Percentiles rank a stretch among this genome's conserved stretches.
These are phyloP conservation scores for Gelatoporia subvermispora DNA, from an alignment of 768 basidiomycete species.

Conservation along the genomic window DNA sequence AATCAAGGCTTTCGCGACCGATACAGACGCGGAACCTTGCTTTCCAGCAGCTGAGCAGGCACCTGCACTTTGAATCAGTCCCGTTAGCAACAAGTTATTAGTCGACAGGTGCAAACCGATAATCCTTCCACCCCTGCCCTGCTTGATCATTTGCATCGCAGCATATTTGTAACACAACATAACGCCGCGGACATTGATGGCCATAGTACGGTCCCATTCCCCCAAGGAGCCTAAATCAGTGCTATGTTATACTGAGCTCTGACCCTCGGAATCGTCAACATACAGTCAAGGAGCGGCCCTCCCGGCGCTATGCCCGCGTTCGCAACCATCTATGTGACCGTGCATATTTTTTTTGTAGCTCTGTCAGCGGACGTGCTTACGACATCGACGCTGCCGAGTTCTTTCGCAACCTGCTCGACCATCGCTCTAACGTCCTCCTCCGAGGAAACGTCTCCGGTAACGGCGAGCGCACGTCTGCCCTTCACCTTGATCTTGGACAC, in stretches of 20 bases:
- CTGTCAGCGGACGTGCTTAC: constrained; percentile 23
- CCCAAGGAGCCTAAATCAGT: constrained; percentile 4
- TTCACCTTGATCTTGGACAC: constrained; percentile 13
- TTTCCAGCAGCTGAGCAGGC: constrained; percentile 29
- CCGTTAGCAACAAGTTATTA: not conserved
- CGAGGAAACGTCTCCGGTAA: constrained; percentile 35
- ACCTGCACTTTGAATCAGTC: not conserved
- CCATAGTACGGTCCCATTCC: constrained; percentile 18
- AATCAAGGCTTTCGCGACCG: not conserved
- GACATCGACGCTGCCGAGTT: constrained; percentile 42
- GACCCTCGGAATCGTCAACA: not conserved
- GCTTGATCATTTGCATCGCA: constrained; percentile 40
- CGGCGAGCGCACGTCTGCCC: constrained; percentile 19
- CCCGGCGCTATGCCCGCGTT: constrained; percentile 18
- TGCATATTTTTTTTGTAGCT: constrained; percentile 24
- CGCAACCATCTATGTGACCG: constrained; percentile 23
- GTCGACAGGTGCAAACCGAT: constrained; percentile 23
- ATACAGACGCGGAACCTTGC: constrained; percentile 13
- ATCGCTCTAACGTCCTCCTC: constrained; percentile 39
- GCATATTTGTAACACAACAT: constrained; percentile 40
- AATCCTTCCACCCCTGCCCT: constrained; percentile 37
- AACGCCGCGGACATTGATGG: constrained; percentile 36
- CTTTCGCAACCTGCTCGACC: constrained; percentile 24
- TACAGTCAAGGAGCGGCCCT: constrained; percentile 7
- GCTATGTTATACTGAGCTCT: not conserved